Evolutionary conservation across 805 yeast genomes (phyloP), one percentile per base, ranked within the genome.

Genomic region (Ogataea wickerhamii): DNA sequence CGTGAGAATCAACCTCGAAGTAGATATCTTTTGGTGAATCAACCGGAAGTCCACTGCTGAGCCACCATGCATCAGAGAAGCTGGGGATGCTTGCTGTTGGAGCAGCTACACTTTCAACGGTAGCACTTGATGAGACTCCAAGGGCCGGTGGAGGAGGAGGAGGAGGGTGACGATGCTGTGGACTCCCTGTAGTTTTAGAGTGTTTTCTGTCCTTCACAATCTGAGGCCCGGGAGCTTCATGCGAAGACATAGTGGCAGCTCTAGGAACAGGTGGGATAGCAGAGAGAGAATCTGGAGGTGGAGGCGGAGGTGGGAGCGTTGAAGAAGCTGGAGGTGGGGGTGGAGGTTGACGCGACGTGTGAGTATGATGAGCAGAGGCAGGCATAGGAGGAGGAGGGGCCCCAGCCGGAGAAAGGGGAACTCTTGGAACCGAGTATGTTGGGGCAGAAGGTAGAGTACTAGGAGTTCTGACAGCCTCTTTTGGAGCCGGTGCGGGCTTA

Each of bases 1-100:
- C 53, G 41, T 71, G 65, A 19, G 76, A 74, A 40, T 87, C 95
- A 17, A 78, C 72, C 56, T 87, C 95, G 56, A 61, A 78, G 13
- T 75, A 65, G 21, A 80, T 55, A 16, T 80, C 83, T 28, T 59
- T 66, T 5, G 44, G 10, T 18, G 80, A 55, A 13, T 64, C 54
- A 0, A 76, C 73, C 2, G 95, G 95, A 5, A 80, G 63, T 6
- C 71, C 71, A 12, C 72, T 67, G 8, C 62, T 62, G 12, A 76
- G 48, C 91, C 93, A 86, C 96, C 96, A 88, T 13, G 60, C 61
- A 11, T 29, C 37, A 16, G 50, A 41, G 12, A 33, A 27, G 37
- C 23, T 30, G 18, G 36, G 20, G 34, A 63, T 32, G 28, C 47
- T 41, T 45, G 61, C 36, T 30, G 45, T 31, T 51, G 52, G 20